Evolutionary conservation across 345 rosid species (phyloP), one percentile per base, ranked within the genome.

Genomic region (Heritiera fomes): DNA sequence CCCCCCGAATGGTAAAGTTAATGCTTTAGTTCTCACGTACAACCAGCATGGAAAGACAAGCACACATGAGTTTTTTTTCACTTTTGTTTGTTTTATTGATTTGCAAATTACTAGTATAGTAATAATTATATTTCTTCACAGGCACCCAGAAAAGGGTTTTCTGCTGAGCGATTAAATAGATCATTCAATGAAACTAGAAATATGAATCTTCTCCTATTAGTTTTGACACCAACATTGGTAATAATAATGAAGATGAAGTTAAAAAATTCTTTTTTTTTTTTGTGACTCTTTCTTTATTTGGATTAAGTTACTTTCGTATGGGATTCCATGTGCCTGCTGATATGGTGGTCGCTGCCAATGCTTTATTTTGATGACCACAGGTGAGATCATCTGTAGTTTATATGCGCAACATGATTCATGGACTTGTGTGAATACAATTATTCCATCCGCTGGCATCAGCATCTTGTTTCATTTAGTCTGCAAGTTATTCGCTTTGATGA

Each of bases 391-490:
- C 28, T 23, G 28, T 23, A 23, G 28, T 23, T 23, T 23, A 23
- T 23, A 23, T 23, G 28, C 28, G 28, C 28, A 23, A 23, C 28
- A 23, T 23, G 28, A 23, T 23, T 23, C 28, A 23, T 23, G 98
- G 98, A 89, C 89, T 79, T 95, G 84, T 46, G 81, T 88, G 78
- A 89, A 94, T 82, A 84, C 86, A 5, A 86, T 94, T 61, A 86
- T 89, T 77, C 88, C 93, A 83, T 82, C 93, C 46, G 97, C 97
- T 0, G 38, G 38, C 38, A 34, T 3, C 14, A 89, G 95, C 83
- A 84, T 86, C 69, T 73, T 95, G 84, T 95, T 95, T 86, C 97
- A 95, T 85, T 71, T 95, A 73, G 89, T 95, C 59, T 95, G 98
- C 85, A 93, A 92, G 74, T 87, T 95, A 92, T 23, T 23, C 28